phyloP scores from a whole-genome alignment of 805 yeast genomes.

The Pichia eremophila region DNA sequence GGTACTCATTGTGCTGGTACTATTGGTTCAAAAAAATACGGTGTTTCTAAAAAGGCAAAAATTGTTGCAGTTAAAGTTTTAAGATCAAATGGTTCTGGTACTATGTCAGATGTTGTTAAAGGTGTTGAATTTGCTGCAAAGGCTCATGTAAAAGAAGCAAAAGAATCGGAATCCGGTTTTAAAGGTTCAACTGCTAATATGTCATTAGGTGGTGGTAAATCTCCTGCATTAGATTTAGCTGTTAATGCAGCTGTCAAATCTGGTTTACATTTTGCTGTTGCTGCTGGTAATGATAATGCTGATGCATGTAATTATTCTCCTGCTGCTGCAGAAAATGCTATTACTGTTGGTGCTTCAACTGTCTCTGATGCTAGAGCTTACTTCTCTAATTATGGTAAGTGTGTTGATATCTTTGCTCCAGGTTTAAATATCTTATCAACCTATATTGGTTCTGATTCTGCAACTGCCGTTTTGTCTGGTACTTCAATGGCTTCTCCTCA shows the following conservation, averaged over 20 bases:
- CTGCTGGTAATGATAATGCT: conserved; percentile 91
- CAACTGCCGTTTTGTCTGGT: conserved; percentile 82
- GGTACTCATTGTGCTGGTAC: conserved; percentile 98
- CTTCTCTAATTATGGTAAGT: conserved; percentile 90
- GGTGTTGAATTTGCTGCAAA: conserved; percentile 82
- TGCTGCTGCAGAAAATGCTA: conserved; percentile 73
- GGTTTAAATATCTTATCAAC: conserved; percentile 85
- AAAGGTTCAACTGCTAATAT: conserved; percentile 86
- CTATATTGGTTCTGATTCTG: conserved; percentile 65
- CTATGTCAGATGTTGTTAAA: conserved; percentile 75
- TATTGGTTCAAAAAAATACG: conserved; percentile 69
- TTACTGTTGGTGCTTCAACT: conserved; percentile 94
- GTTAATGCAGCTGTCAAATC: conserved; percentile 83
- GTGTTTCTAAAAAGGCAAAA: conserved; percentile 75
- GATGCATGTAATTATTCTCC: conserved; percentile 93
- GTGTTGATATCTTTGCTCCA: conserved; percentile 96
- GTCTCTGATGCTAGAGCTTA: conserved; percentile 84
- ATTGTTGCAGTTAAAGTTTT: conserved; percentile 79
- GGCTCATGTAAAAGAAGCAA: conserved; percentile 45
- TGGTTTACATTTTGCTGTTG: conserved; percentile 89
- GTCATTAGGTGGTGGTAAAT: conserved; percentile 91
- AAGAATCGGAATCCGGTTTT: conserved; percentile 50
- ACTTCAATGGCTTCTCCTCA: conserved; percentile 99
- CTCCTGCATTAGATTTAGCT: conserved; percentile 78
- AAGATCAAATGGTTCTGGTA: conserved; percentile 74